Percentiles rank a stretch among this genome's conserved stretches.
Conservation (phyloP, 2,329 filamentous ascomycete species). For the Arthrobotrys musiformis region DNA sequence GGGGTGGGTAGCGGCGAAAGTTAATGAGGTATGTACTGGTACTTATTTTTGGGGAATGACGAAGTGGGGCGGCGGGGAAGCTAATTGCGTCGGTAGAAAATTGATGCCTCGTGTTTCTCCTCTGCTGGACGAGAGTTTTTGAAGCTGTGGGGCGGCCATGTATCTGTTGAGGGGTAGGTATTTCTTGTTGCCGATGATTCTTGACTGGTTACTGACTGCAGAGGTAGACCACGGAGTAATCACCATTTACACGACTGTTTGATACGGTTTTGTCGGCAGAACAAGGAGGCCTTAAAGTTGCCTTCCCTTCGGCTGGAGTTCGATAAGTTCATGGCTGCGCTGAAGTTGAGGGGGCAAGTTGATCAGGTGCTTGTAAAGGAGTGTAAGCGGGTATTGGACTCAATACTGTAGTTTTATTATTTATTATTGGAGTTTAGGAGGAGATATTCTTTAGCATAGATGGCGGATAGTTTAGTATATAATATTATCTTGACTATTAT, state of each 20-base stretch:
- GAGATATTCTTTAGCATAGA: too few relatives aligned
- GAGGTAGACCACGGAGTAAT: slow-evolving; percentile 17
- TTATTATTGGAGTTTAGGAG: background rate
- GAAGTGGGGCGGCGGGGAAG: too few relatives aligned
- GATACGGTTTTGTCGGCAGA: slow-evolving; percentile 31
- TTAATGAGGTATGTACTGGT: background rate
- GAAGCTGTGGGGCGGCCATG: slow-evolving; percentile 26
- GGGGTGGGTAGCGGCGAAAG: background rate
- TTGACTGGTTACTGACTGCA: background rate
- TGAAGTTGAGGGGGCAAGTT: slow-evolving; percentile 4
- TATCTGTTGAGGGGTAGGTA: slow-evolving; percentile 29
- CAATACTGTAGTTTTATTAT: background rate
- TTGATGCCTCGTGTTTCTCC: background rate
- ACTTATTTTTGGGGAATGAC: too few relatives aligned
- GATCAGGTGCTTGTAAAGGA: background rate
- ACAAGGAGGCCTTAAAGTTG: slow-evolving; percentile 9
- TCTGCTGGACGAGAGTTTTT: background rate
- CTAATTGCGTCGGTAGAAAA: background rate
- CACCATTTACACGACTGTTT: slow-evolving; percentile 32
- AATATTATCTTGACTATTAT: too few relatives aligned
- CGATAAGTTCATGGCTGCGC: background rate
- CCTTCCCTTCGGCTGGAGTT: slow-evolving; percentile 1
- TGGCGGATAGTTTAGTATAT: too few relatives aligned
- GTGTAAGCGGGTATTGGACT: slow-evolving; percentile 3
- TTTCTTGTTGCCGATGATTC: background rate